Conservation (phyloP, 768 basidiomycete genomes). For the Tulasnella sp. region DNA sequence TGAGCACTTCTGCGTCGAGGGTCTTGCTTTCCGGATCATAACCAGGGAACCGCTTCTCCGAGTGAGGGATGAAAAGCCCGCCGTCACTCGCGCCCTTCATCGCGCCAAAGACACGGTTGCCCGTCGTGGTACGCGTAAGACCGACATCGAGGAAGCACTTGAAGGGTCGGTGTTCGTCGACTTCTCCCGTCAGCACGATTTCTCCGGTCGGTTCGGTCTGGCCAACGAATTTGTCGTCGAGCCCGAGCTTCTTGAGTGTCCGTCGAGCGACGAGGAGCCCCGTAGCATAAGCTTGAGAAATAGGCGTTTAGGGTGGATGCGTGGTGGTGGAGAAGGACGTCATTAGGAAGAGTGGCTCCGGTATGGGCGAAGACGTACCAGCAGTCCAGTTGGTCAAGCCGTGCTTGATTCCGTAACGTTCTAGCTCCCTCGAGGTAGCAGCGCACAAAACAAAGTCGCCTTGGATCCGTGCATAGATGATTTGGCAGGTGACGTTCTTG, state of each 20-base stretch:
- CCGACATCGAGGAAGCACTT: conserved; percentile 98
- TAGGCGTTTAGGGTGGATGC: not conserved
- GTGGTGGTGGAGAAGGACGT: not conserved
- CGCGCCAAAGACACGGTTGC: conserved; percentile 93
- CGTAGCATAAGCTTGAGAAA: conserved; percentile 73
- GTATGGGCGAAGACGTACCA: conserved; percentile 33
- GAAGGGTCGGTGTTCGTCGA: conserved; percentile 96
- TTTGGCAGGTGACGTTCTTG: conserved; percentile 87
- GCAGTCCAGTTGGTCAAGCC: conserved; percentile 99
- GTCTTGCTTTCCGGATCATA: conserved; percentile 87
- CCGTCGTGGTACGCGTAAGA: conserved; percentile 93
- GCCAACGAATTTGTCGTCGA: conserved; percentile 97
- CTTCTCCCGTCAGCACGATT: conserved; percentile 63
- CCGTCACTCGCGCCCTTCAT: conserved; percentile 98
- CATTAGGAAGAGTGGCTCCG: not conserved
- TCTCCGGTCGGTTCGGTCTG: conserved; percentile 83
- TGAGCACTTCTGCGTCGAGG: conserved; percentile 85
- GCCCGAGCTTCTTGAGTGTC: conserved; percentile 85
- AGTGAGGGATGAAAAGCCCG: conserved; percentile 96
- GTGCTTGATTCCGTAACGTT: conserved; percentile 92
- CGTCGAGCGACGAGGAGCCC: conserved; percentile 92
- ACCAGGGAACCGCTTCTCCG: conserved; percentile 95
- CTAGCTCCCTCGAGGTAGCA: conserved; percentile 84
- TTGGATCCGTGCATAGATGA: conserved; percentile 93
- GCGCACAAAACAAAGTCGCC: conserved; percentile 88